phyloP scores from a whole-genome alignment of 257 asterid genomes.

The Fraxinus americana region DNA sequence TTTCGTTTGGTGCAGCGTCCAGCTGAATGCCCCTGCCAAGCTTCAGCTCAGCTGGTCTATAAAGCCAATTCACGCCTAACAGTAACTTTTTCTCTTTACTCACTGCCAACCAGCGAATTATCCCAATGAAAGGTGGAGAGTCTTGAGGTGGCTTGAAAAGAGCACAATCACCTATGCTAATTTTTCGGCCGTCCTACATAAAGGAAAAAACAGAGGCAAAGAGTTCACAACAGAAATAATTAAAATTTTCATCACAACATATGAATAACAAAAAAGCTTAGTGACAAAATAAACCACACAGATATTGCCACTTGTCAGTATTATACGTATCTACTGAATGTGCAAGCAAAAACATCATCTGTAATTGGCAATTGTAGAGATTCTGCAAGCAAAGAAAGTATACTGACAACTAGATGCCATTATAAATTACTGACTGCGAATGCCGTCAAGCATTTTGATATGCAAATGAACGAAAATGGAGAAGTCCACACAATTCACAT shows the following conservation, averaged over 20 bases:
- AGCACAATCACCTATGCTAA: constrained; percentile 77
- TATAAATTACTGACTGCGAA: not conserved
- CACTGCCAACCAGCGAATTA: constrained; percentile 56
- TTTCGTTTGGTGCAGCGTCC: constrained; percentile 82
- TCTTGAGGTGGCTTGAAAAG: constrained; percentile 73
- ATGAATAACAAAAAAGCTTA: not conserved
- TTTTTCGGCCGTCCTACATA: constrained; percentile 70
- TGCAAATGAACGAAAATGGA: not conserved
- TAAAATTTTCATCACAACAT: not conserved
- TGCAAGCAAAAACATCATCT: not conserved
- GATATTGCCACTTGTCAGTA: not conserved
- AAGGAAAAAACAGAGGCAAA: constrained; percentile 13
- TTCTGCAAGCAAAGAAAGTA: not conserved
- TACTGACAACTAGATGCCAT: not conserved
- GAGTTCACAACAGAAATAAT: not conserved
- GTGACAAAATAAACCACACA: constrained; percentile 5
- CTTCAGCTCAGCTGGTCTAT: constrained; percentile 73
- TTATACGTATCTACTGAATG: not conserved
- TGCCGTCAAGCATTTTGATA: not conserved
- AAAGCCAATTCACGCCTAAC: constrained; percentile 81
- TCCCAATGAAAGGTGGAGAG: constrained; percentile 78
- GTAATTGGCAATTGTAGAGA: not conserved
- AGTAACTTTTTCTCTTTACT: constrained; percentile 48
- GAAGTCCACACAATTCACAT: not conserved
- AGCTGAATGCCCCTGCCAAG: constrained; percentile 58